Conservation (phyloP, 352 stramenopile genomes). For the Globisporangium spiculum region DNA sequence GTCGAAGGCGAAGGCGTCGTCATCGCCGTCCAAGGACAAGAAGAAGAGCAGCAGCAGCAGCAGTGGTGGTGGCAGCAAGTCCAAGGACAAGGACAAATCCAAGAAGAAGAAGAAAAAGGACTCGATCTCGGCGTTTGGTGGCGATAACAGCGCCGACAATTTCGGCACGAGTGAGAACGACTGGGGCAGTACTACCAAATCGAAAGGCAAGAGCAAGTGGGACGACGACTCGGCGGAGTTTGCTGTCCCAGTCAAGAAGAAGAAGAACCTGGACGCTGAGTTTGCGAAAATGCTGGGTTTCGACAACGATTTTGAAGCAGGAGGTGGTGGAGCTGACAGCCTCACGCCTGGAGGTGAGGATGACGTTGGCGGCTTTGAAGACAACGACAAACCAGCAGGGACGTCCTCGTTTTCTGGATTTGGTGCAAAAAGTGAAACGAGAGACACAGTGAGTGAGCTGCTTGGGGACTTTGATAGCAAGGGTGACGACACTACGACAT, state of each 20-base stretch:
- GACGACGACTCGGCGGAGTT: constrained; percentile 24
- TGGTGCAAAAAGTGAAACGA: neutral
- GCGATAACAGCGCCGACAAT: constrained; percentile 32
- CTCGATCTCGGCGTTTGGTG: constrained; percentile 5
- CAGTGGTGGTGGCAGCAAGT: constrained; percentile 8
- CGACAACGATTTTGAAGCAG: constrained; percentile 29
- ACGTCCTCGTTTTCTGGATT: neutral
- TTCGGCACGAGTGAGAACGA: constrained; percentile 20
- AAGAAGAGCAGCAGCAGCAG: constrained; percentile 32
- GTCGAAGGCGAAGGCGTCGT: constrained; percentile 10
- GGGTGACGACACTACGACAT: neutral
- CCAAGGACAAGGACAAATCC: constrained; percentile 14
- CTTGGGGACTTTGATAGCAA: neutral
- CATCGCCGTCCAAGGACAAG: constrained; percentile 29
- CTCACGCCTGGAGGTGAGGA: constrained; percentile 11
- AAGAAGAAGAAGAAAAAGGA: constrained; percentile 42
- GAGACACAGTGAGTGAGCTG: neutral
- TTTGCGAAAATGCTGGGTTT: constrained; percentile 68
- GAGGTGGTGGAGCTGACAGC: neutral
- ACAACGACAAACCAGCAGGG: neutral
- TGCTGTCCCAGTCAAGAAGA: constrained; percentile 34
- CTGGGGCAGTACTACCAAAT: constrained; percentile 23
- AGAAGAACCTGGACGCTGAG: constrained; percentile 47
- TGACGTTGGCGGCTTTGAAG: neutral
- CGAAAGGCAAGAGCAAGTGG: constrained; percentile 25